Base-by-base conservation (phyloP, 106 monocot species). In the Dendrobium chrysotoxum region DNA sequence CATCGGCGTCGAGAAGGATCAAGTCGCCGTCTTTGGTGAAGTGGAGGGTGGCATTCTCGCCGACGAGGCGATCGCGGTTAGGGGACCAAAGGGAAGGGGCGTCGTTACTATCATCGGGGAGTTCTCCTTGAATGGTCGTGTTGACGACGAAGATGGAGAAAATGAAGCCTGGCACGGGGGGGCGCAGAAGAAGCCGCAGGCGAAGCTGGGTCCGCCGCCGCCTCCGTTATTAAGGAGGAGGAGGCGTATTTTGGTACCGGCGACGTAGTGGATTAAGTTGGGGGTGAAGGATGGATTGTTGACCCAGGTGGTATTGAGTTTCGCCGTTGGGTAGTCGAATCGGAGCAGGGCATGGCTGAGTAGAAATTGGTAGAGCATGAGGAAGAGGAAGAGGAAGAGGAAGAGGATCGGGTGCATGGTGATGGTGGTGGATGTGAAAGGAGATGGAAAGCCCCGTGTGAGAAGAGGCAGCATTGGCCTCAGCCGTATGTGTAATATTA, bases 21-120 rank as follows among this genome's bases (percentile, higher is more conserved):
- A 95, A 66, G 72, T 90, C 79, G 17, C 90, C 95, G 26, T 85
- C 85, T 42, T 68, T 1, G 31, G 76, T 74, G 44, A 95, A 77
- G 3, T 84, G 64, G 17, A 92, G 54, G 4, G 90, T 88, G 47
- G 90, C 88, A 64, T 92, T 90, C 66, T 84, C 78, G 0, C 41
- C 7, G 10, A 90, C 82, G 3, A 85, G 90, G 2, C 30, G 83
- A 50, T 82, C 46, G 45, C 85, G 82, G 70, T 95, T 95, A 55
- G 92, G 84, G 0, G 90, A 81, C 95, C 92, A 92, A 23, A 95
- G 66, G 11, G 47, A 81, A 3, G 88, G 89, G 28, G 67, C 4
- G 26, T 2, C 35, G 21, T 21, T 5, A n/a, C 21, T 8, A 21
- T 7, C 17, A n/a, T 26, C 23, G 28, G 46, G 64, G 72, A 81